Percentiles rank a stretch among this genome's conserved stretches.
phyloP scores from a whole-genome alignment of 2,329 filamentous ascomycete species.

The Beauveria caledonica region DNA sequence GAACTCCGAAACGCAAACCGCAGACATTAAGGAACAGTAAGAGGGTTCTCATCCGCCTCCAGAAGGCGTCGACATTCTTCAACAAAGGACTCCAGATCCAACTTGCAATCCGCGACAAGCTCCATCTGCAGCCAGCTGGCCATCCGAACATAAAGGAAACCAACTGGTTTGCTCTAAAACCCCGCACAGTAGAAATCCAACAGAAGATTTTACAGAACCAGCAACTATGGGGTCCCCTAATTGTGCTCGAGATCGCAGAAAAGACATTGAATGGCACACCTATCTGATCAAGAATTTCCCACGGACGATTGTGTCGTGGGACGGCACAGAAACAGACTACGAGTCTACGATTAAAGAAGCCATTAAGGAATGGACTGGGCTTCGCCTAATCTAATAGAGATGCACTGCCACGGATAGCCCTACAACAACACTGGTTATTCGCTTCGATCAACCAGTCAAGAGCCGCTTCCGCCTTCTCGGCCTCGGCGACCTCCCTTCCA shows the following conservation, averaged over 20 bases:
- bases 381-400: not conserved
- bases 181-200: not conserved
- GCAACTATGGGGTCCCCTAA: not conserved
- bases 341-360: not conserved
- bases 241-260: not conserved
- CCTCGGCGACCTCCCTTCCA: not conserved
- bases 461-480: not conserved
- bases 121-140: not conserved
- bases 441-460: not conserved
- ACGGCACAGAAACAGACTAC: not conserved
- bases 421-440: not conserved
- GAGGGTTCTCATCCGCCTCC: not conserved
- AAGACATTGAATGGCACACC: constrained; percentile 4
- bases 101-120: not conserved
- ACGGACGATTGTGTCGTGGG: not conserved
- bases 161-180: not conserved
- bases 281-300: constrained; percentile 3
- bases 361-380: not conserved
- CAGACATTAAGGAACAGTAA: not conserved
- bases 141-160: not conserved
- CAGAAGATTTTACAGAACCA: not conserved
- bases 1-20: not conserved
- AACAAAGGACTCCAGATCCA: not conserved
- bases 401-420: not conserved
- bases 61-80: not conserved